Conservation (phyloP, 2,329 filamentous ascomycete species). For the Trichoderma arundinaceum region DNA sequence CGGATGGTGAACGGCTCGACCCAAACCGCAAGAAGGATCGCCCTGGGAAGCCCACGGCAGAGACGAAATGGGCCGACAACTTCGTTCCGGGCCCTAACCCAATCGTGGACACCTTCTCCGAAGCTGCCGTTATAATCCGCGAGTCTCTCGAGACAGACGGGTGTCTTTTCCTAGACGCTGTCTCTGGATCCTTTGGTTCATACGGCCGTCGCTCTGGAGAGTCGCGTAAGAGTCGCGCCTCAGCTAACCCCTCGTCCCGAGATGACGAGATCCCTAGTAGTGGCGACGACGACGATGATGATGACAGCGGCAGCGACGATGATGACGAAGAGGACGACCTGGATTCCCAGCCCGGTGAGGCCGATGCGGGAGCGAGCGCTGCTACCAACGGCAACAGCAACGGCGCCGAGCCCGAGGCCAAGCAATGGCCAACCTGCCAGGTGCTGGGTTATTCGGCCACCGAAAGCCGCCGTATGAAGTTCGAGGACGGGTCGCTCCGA, state of each 20-base stretch:
- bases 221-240: neutral
- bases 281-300: constrained; percentile 7
- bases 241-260: constrained; percentile 12
- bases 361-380: no score
- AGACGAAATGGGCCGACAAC: constrained; percentile 29
- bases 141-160: constrained; percentile 51
- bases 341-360: neutral
- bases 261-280: constrained; percentile 37
- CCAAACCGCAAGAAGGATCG: constrained; percentile 8
- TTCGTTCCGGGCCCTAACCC: constrained; percentile 29
- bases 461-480: constrained; percentile 43
- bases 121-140: constrained; percentile 52
- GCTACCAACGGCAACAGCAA: no score
- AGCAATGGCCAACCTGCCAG: constrained; percentile 37
- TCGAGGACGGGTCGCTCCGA: constrained; percentile 31
- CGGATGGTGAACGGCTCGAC: constrained; percentile 11
- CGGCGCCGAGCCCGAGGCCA: constrained; percentile 18
- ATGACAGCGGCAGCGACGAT: neutral
- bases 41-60: neutral
- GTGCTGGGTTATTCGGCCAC: constrained; percentile 50
- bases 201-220: constrained; percentile 14
- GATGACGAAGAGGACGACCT: neutral
- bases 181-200: constrained; percentile 40
- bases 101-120: constrained; percentile 29
- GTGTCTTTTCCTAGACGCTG: constrained; percentile 42